Evolutionary conservation across 352 stramenopile species (phyloP).

Genomic region (Globisporangium sylvaticum): DNA sequence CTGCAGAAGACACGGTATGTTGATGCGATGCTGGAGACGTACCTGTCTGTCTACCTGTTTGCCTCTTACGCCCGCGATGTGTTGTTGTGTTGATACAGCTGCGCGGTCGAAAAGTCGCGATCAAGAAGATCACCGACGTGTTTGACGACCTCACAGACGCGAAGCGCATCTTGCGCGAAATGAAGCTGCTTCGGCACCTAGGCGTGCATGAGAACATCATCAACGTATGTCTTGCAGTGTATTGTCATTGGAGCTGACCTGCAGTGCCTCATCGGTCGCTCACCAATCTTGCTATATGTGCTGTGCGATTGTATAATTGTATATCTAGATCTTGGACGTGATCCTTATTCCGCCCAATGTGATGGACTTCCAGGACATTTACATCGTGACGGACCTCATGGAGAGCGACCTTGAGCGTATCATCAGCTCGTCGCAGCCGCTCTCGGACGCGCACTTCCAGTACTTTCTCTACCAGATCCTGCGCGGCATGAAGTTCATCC

Average conservation of each 20-base stretch:
- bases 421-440: slow-evolving; percentile 83
- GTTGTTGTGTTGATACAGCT: slow-evolving; percentile 30
- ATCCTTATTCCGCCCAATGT: slow-evolving; percentile 78
- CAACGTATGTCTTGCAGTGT: slow-evolving; percentile 38
- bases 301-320: neutral
- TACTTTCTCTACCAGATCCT: slow-evolving; percentile 92
- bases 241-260: neutral
- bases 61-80: neutral
- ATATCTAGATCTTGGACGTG: slow-evolving; percentile 73
- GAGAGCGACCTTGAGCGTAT: slow-evolving; percentile 91
- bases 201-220: slow-evolving; percentile 91
- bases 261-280: neutral
- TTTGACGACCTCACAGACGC: slow-evolving; percentile 91
- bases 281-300: neutral
- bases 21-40: neutral
- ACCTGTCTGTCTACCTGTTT: neutral
- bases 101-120: slow-evolving; percentile 81
- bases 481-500: slow-evolving; percentile 96
- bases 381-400: slow-evolving; percentile 91
- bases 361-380: slow-evolving; percentile 88
- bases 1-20: slow-evolving; percentile 85
- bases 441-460: slow-evolving; percentile 86
- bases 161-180: slow-evolving; percentile 91
- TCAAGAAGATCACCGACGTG: slow-evolving; percentile 93
- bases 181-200: slow-evolving; percentile 91